phyloP scores from a whole-genome alignment of 148 eudicot genomes.

The Diospyros kaki region DNA sequence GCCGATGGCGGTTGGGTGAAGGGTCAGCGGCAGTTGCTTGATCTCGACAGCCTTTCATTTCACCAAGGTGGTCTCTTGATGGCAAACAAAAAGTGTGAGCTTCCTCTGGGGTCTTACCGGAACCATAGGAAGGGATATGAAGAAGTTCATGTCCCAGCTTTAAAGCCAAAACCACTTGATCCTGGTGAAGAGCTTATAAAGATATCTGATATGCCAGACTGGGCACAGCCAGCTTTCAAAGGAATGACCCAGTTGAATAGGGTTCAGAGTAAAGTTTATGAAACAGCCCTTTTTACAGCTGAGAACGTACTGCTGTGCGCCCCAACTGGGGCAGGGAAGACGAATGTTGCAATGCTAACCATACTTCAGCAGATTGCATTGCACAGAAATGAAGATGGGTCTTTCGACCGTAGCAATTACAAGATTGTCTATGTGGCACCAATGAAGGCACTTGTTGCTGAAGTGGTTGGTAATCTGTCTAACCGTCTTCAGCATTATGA shows the following conservation, averaged over 20 bases:
- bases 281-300: conserved; percentile 55
- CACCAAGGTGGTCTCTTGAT: conserved; percentile 60
- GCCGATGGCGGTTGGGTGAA: conserved; percentile 55
- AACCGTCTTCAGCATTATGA: conserved; percentile 52
- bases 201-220: conserved; percentile 61
- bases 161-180: conserved; percentile 47
- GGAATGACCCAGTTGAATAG: conserved; percentile 63
- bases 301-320: conserved; percentile 67
- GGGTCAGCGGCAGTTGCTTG: conserved; percentile 68
- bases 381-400: conserved; percentile 45
- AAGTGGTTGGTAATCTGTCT: conserved; percentile 60
- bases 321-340: conserved; percentile 71
- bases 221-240: conserved; percentile 65
- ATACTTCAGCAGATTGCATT: conserved; percentile 63
- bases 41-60: conserved; percentile 49
- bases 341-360: conserved; percentile 68
- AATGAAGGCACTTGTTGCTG: conserved; percentile 69
- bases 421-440: conserved; percentile 73
- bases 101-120: conserved; percentile 54
- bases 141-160: conserved; percentile 63
- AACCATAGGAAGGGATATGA: conserved; percentile 51
- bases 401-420: conserved; percentile 37
- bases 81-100: conserved; percentile 56
- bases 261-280: conserved; percentile 63
- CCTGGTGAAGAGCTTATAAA: conserved; percentile 50